These are phyloP conservation scores for Cytospora mali DNA, from an alignment of 2,329 filamentous ascomycete species.

Conservation along the genomic window DNA sequence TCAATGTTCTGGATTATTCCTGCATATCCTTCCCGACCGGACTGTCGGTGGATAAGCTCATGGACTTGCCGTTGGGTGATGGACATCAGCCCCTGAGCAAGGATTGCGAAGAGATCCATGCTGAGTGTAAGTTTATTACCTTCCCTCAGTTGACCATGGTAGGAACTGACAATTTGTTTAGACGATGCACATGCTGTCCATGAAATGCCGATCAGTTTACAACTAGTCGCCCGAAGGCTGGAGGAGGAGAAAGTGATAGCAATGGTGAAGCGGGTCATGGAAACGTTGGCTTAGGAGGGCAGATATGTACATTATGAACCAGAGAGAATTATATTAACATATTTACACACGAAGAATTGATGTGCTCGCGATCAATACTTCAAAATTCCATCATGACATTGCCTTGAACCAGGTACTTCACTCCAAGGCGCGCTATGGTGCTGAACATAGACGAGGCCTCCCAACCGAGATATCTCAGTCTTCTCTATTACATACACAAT, in stretches of 20 bases:
- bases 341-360: not conserved
- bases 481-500: not conserved
- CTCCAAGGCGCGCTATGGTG: not conserved
- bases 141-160: not conserved
- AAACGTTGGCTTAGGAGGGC: not conserved
- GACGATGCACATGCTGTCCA: slow-evolving; percentile 45
- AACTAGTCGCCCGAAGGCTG: slow-evolving; percentile 45
- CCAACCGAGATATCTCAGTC: not conserved
- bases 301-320: not conserved
- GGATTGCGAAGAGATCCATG: slow-evolving; percentile 42
- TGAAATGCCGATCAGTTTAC: slow-evolving; percentile 46
- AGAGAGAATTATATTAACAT: not conserved
- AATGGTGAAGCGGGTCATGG: slow-evolving; percentile 36
- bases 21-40: slow-evolving; percentile 51
- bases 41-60: slow-evolving; percentile 42
- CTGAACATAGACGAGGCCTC: not conserved
- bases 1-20: slow-evolving; percentile 52
- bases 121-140: slow-evolving; percentile 44
- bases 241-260: slow-evolving; percentile 46
- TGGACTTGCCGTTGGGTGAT: slow-evolving; percentile 39
- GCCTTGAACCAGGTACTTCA: not conserved
- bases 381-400: not conserved
- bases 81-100: slow-evolving; percentile 41
- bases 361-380: not conserved
- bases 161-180: slow-evolving; percentile 28